Evolutionary conservation across 768 basidiomycete genomes (phyloP), one percentile per base, ranked within the genome.

Genomic region (Lactarius quietus): DNA sequence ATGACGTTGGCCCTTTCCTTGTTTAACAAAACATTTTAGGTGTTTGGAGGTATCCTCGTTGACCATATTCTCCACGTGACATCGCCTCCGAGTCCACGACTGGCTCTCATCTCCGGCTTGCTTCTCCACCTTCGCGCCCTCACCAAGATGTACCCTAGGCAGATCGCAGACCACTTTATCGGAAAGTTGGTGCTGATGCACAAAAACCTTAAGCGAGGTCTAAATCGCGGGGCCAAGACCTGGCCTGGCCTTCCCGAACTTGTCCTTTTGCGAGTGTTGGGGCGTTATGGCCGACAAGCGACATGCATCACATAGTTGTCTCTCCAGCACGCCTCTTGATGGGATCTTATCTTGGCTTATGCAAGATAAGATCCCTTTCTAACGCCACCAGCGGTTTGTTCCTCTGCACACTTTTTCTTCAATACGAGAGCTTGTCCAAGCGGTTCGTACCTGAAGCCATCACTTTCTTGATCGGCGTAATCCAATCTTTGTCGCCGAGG

Each of bases 281-380:
- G 94, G 77, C 81, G 17, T 78, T 91, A 39, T 99, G 95, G 95
- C 90, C 95, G 3, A 94, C 95, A 3, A 96, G 93, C 73, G 97
- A 99, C 76, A 83, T 96, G 77, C 89, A 88, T 59, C 95, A 99
- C 75, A 84, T 87, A 0, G 94, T 98, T 54, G 79, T 93, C 23
- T 90, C 92, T 0, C 93, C 95, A 0, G 84, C 95, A 0, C 84
- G 93, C 57, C 77, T 98, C 20, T 83, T 98, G 61, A 91, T 97
- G 80, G 93, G 91, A 1, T 88, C 93, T 54, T 98, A 98, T 73
- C 87, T 99, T 20, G 88, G 88, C 9, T 80, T 99, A 33, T 84
- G 86, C 61, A 87, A 94, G 5, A 83, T 98, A 1, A 84, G 95
- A 58, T 84, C 85, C 14, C 72, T 92, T 18, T 66, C 76, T 20